phyloP scores from a whole-genome alignment of 768 basidiomycete species.

The Tricholoma matsutake region DNA sequence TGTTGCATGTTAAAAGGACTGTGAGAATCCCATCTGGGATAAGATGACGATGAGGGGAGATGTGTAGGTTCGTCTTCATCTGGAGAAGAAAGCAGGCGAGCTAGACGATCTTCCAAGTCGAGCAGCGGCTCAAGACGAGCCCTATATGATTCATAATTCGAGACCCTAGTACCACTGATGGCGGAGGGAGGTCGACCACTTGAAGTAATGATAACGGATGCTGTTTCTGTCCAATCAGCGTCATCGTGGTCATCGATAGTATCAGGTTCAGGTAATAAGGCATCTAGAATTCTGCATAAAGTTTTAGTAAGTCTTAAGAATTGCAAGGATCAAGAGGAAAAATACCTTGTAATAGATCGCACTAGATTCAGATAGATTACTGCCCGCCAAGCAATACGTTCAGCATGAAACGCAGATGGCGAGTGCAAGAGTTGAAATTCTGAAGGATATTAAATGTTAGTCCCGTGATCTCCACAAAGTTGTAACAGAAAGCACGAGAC shows the following conservation, averaged over 20 bases:
- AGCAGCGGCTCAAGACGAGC: conserved; percentile 63
- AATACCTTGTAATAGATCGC: conserved; percentile 72
- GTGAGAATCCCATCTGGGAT: conserved; percentile 33
- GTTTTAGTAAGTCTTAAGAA: conserved; percentile 10
- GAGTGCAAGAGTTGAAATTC: conserved; percentile 84
- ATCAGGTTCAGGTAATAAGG: conserved; percentile 65
- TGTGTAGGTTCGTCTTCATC: conserved; percentile 71
- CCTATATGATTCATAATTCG: conserved; percentile 61
- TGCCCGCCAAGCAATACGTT: conserved; percentile 82
- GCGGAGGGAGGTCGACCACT: conserved; percentile 51
- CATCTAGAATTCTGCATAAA: conserved; percentile 61
- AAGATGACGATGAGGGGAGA: conserved; percentile 35
- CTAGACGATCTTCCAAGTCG: conserved; percentile 68
- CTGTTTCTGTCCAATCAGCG: conserved; percentile 46
- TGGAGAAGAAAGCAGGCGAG: conserved; percentile 61
- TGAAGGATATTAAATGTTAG: conserved; percentile 28
- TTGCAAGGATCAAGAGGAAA: conserved; percentile 14
- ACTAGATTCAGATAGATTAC: conserved; percentile 89
- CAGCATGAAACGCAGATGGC: conserved; percentile 71
- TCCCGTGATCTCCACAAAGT: not conserved
- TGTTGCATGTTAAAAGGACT: conserved; percentile 19
- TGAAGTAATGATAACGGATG: conserved; percentile 48
- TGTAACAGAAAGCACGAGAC: not conserved
- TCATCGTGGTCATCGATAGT: conserved; percentile 58
- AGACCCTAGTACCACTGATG: conserved; percentile 45